These are phyloP conservation scores for Pisolithus marmoratus DNA, from an alignment of 768 basidiomycete genomes.

Conservation along the genomic window DNA sequence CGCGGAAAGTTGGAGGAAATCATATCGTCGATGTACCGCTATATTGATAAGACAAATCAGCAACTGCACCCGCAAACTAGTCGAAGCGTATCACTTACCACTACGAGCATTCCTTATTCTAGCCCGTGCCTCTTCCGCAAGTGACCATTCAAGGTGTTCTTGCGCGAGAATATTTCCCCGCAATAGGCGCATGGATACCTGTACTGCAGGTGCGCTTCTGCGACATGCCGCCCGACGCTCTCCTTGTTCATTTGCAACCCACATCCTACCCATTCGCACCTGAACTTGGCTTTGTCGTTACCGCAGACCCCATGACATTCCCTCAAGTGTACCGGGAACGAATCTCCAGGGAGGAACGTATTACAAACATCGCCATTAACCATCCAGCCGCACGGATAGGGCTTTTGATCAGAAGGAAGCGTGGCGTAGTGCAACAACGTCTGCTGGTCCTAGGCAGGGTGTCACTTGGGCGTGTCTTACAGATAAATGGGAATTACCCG, in stretches of 20 bases:
- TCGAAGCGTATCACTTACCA: background rate
- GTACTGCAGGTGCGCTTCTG: conserved; percentile 18
- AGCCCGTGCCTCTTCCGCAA: background rate
- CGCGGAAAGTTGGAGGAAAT: no score
- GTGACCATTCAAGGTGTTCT: conserved; percentile 16
- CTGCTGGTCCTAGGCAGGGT: background rate
- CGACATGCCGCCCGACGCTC: conserved; percentile 22
- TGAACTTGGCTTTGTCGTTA: conserved; percentile 4
- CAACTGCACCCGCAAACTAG: background rate
- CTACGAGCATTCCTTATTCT: background rate
- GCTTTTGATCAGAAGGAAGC: background rate
- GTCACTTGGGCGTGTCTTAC: background rate
- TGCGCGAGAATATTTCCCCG: conserved; percentile 19
- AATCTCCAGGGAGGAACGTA: background rate
- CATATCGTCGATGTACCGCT: no score
- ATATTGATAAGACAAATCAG: background rate
- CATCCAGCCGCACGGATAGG: conserved; percentile 17
- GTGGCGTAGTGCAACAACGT: background rate
- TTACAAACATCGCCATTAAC: background rate
- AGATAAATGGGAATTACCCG: background rate
- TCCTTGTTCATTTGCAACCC: conserved; percentile 19
- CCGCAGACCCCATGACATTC: conserved; percentile 14
- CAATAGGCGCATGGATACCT: conserved; percentile 15
- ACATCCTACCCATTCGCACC: conserved; percentile 18
- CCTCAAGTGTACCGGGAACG: conserved; percentile 20